A percentile compares a stretch with the other conserved stretches of the same genome.
These are phyloP conservation scores for Fusarium staphyleae DNA, from an alignment of 2,329 filamentous ascomycete species.

Conservation along the genomic window DNA sequence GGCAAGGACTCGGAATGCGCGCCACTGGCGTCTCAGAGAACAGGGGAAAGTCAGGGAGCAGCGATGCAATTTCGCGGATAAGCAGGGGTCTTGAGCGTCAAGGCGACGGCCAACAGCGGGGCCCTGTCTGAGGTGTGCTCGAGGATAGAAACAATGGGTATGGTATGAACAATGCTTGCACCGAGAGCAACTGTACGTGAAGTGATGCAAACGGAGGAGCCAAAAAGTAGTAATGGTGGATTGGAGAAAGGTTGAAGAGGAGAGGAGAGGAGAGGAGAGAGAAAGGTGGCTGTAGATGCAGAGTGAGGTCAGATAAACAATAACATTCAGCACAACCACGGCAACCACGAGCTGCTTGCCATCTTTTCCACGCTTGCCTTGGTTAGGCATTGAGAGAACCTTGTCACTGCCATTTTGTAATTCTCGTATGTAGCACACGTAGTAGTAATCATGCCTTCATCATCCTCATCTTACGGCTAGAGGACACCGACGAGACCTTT, in stretches of 20 bases:
- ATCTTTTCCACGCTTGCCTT: neutral
- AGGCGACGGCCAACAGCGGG: slow-evolving; percentile 35
- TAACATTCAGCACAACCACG: slow-evolving; percentile 14
- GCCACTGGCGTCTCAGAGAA: slow-evolving; percentile 29
- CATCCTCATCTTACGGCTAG: neutral
- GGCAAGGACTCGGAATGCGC: slow-evolving; percentile 28
- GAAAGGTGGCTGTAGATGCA: neutral
- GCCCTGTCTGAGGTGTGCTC: slow-evolving; percentile 18
- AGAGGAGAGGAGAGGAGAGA: too few species aligned
- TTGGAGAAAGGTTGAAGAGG: slow-evolving; percentile 16
- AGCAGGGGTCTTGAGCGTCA: slow-evolving; percentile 33
- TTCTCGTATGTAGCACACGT: neutral
- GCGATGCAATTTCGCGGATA: slow-evolving; percentile 39
- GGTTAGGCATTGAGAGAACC: neutral
- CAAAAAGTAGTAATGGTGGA: slow-evolving; percentile 32
- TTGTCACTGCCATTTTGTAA: slow-evolving; percentile 6
- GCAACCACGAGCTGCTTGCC: slow-evolving; percentile 17
- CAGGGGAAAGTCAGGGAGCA: slow-evolving; percentile 29
- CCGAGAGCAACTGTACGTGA: neutral
- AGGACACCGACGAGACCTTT: neutral
- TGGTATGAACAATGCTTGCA: slow-evolving; percentile 9
- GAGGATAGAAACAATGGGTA: slow-evolving; percentile 4
- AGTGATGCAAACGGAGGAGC: slow-evolving; percentile 17
- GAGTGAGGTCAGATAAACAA: slow-evolving; percentile 25
- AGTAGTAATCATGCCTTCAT: too few species aligned